These are phyloP conservation scores for Sporothrix luriei DNA, from an alignment of 2,329 filamentous ascomycete genomes.

Conservation along the genomic window DNA sequence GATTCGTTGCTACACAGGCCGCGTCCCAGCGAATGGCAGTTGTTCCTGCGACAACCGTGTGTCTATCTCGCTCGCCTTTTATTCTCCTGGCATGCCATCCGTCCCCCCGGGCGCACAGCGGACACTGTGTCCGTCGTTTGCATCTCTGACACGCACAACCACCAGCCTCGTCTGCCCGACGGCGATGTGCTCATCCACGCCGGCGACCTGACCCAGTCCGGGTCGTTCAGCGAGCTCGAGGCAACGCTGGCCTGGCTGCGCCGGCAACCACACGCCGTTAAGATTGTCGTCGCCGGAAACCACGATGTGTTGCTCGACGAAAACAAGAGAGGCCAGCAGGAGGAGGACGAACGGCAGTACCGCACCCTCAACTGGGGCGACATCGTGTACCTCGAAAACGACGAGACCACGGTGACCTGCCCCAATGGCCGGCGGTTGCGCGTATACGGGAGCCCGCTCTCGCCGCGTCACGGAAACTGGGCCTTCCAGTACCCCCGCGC, in stretches of 20 bases:
- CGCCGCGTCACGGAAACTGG: constrained; percentile 45
- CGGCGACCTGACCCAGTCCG: constrained; percentile 53
- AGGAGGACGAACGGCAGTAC: constrained; percentile 6
- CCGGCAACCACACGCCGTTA: constrained; percentile 46
- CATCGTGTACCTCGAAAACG: constrained; percentile 44
- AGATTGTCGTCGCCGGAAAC: constrained; percentile 53
- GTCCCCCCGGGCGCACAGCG: not conserved
- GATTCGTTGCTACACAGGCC: constrained; percentile 23
- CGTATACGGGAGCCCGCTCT: constrained; percentile 45
- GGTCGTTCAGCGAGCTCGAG: constrained; percentile 48
- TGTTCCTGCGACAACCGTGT: constrained; percentile 30
- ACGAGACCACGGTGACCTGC: constrained; percentile 37
- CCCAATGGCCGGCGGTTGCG: constrained; percentile 41
- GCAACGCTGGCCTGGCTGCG: constrained; percentile 48
- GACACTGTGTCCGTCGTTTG: constrained; percentile 29
- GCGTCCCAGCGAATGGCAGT: constrained; percentile 28
- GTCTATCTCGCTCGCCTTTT: constrained; percentile 37
- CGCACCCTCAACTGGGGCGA: constrained; percentile 41
- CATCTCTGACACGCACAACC: constrained; percentile 30
- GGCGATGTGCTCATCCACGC: constrained; percentile 54
- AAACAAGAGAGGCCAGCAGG: not conserved
- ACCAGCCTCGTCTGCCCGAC: constrained; percentile 40
- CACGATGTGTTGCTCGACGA: constrained; percentile 33
- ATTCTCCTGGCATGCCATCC: constrained; percentile 21
- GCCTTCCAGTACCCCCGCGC: constrained; percentile 48